Evolutionary conservation across 768 basidiomycete species (phyloP).

Genomic region (Podaxis carcinomalis): DNA sequence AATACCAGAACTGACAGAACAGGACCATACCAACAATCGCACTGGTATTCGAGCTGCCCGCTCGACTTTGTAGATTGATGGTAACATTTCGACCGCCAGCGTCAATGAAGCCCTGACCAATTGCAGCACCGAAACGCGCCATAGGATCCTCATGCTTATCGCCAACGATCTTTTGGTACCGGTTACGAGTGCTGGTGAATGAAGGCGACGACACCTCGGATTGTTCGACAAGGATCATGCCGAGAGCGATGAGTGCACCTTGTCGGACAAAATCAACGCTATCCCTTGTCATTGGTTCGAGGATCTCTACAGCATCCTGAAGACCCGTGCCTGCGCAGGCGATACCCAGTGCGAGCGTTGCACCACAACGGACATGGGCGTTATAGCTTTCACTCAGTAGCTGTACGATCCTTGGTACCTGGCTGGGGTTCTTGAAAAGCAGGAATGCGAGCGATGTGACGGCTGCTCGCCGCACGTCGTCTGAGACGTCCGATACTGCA

Average conservation of each 20-base stretch:
- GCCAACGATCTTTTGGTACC: slow-evolving; percentile 83
- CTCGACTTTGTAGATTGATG: slow-evolving; percentile 88
- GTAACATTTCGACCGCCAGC: slow-evolving; percentile 97
- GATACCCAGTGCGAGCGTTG: slow-evolving; percentile 93
- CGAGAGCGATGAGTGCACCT: slow-evolving; percentile 91
- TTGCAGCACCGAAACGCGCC: slow-evolving; percentile 94
- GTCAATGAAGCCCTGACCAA: slow-evolving; percentile 96
- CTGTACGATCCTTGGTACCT: slow-evolving; percentile 96
- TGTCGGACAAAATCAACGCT: slow-evolving; percentile 98
- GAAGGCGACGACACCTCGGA: slow-evolving; percentile 88
- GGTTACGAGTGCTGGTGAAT: slow-evolving; percentile 71
- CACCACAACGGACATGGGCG: slow-evolving; percentile 96
- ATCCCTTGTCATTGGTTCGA: slow-evolving; percentile 98
- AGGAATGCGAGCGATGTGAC: slow-evolving; percentile 95
- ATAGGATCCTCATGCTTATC: slow-evolving; percentile 99
- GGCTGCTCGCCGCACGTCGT: slow-evolving; percentile 95
- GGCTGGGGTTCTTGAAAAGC: slow-evolving; percentile 93
- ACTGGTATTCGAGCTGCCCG: slow-evolving; percentile 88
- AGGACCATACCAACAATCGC: slow-evolving; percentile 98
- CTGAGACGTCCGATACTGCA: slow-evolving; percentile 96
- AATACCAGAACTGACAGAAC: slow-evolving; percentile 99
- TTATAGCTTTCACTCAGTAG: slow-evolving; percentile 97
- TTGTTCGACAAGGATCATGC: slow-evolving; percentile 96
- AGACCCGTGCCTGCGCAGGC: slow-evolving; percentile 97
- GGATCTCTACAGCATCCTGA: slow-evolving; percentile 91